Percentiles rank a stretch among this genome's conserved stretches.
These are phyloP conservation scores for Leucocoprinus leucothites DNA, from an alignment of 768 basidiomycete species.

Conservation along the genomic window DNA sequence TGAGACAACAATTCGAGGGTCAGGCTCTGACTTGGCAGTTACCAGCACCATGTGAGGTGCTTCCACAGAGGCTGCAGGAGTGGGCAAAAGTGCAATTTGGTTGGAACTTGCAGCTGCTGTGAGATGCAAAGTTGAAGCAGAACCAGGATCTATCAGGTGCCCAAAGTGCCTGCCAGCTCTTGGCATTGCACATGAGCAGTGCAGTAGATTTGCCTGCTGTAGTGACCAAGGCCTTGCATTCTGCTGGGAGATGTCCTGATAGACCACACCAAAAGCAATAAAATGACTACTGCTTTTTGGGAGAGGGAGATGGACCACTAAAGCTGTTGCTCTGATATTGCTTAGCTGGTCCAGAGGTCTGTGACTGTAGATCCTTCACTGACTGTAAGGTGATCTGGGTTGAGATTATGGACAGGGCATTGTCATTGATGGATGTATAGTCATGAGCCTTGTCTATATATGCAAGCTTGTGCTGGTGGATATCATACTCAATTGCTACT, in stretches of 20 bases:
- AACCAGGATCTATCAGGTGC: constrained; percentile 17
- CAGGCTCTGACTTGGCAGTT: constrained; percentile 21
- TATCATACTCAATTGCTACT: constrained; percentile 19
- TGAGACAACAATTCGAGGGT: constrained; percentile 29
- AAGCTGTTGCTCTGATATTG: neutral
- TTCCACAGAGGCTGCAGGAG: constrained; percentile 27
- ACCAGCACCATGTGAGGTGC: constrained; percentile 24
- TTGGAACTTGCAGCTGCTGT: constrained; percentile 17
- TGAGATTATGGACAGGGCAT: constrained; percentile 8
- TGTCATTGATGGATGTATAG: constrained; percentile 13
- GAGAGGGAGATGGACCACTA: neutral
- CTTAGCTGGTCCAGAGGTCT: neutral
- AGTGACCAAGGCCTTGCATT: constrained; percentile 19
- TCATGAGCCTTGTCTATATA: constrained; percentile 15
- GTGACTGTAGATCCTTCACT: neutral
- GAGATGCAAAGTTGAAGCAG: constrained; percentile 25
- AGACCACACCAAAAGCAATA: constrained; percentile 27
- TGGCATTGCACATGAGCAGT: constrained; percentile 10
- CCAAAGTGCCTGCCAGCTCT: constrained; percentile 20
- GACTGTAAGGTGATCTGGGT: neutral
- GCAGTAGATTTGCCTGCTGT: constrained; percentile 21
- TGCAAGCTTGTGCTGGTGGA: constrained; percentile 19
- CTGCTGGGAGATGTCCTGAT: constrained; percentile 20
- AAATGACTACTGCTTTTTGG: neutral
- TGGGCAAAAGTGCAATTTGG: constrained; percentile 22